Evolutionary conservation across 257 asterid genomes (phyloP), one percentile per base, ranked within the genome.

Genomic region (Dorcoceras hygrometricum): DNA sequence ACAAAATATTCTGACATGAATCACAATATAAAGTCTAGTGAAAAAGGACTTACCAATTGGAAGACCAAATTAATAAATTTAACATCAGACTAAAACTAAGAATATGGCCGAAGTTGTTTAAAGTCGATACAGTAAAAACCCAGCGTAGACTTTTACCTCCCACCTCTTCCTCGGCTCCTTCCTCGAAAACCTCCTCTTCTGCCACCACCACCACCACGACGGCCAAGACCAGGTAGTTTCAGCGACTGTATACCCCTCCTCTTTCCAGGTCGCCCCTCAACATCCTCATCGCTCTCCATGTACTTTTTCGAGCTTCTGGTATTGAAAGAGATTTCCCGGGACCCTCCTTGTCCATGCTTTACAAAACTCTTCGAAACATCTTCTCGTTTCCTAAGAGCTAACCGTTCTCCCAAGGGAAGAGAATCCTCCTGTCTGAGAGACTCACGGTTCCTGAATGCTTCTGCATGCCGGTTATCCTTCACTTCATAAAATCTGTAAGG

Each of bases 381-480:
- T 50, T 71, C 60, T 39, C 68, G 65, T 51, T 63, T 65, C 70
- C 51, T 79, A 62, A 54, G 64, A 43, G 95, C 95, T 27, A 63
- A 84, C 72, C 97, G 80, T 80, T 89, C 95, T 69, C 93, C 98
- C 69, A 92, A 50, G 11, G 98, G 84, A 74, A 89, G 93, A 39
- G 90, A 79, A 20, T 84, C 96, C 71, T 89, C 98, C 57, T 86
- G 80, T 20, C 86, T 89, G 43, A 93, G 87, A 16, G 98, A 93
- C 65, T 67, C 36, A 6, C 71, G 58, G 19, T 83, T 88, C 76
- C 80, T 77, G 86, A 83, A 93, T 57, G 98, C 98, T 77, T 87
- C 96, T 28, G 96, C 95, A 24, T 92, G 98, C 61, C 95, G 77
- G 70, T 80, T 86, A 64, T 92, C 98, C 89, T 84, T 92, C 81